A percentile compares a stretch with the other conserved stretches of the same genome.
phyloP scores from a whole-genome alignment of 2,329 filamentous ascomycete genomes.

The Cytospora chrysosperma region DNA sequence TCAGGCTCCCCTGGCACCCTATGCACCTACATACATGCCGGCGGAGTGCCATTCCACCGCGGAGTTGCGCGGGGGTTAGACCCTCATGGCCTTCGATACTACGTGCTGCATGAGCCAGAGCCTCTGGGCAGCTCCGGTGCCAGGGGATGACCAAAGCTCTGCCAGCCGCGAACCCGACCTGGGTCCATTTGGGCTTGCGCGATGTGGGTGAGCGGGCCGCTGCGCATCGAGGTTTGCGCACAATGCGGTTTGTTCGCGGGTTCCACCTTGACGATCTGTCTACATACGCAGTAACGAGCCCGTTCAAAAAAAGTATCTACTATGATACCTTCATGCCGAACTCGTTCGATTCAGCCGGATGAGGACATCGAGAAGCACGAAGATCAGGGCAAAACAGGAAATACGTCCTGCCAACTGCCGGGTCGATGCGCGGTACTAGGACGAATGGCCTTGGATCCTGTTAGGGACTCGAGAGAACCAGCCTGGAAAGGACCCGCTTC shows the following conservation, averaged over 20 bases:
- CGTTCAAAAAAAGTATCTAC: neutral
- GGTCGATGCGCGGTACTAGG: neutral
- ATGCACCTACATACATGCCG: neutral
- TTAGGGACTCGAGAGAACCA: neutral
- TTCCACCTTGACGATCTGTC: constrained; percentile 3
- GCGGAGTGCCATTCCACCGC: neutral
- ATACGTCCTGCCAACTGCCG: neutral
- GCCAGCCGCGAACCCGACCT: constrained; percentile 10
- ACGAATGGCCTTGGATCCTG: neutral
- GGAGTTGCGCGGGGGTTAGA: neutral
- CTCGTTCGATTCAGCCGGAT: neutral
- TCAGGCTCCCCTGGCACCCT: neutral
- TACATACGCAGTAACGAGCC: neutral
- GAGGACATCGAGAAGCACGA: neutral
- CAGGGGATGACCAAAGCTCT: constrained; percentile 9
- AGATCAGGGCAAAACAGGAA: neutral
- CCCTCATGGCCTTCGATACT: neutral
- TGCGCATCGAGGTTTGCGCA: constrained; percentile 13
- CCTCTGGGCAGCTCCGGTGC: constrained; percentile 11
- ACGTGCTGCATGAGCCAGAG: neutral
- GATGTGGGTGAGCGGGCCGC: constrained; percentile 15
- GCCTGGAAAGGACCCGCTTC: neutral
- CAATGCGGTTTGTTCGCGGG: constrained; percentile 15
- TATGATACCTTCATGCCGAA: neutral
- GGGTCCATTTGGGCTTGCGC: constrained; percentile 4